Evolutionary conservation across 352 stramenopile genomes (phyloP), one percentile per base, ranked within the genome.

Genomic region (Phytophthora hybrid): DNA sequence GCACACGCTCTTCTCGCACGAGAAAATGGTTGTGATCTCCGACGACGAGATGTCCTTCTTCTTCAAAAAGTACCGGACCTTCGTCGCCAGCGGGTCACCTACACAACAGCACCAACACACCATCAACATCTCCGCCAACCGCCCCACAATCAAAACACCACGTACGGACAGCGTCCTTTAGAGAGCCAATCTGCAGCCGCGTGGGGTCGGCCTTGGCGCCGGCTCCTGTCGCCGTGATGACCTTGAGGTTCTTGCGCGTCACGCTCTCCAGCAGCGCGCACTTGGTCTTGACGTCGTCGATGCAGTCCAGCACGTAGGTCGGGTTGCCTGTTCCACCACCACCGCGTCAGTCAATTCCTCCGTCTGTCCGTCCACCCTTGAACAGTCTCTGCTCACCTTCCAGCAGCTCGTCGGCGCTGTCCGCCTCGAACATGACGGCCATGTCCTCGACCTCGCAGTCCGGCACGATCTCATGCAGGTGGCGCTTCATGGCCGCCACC

Each of bases 251-350:
- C 69, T 92, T 92, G 54, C 87, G 74, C 2, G 93, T 89, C 69
- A 97, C 99, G 46, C 97, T 84, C 29, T 92, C 87, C 19, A 99
- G 81, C 31, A 99, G 86, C 46, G 96, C 88, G 3, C 93, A 85
- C 78, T 99, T 99, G 51, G 98, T 99, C 57, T 94, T 97, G 34
- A 99, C 93, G 85, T 99, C 98, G 81, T 99, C 98, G 79, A 99
- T 99, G 68, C 97, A 99, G 81, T 99, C 98, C 71, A 99, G 80
- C 21, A 99, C 93, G 60, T 94, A 99, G 73, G 90, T 99, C 79
- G 86, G 96, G 76, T 87, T 90, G 23, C 84, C 80, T 84, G 39
- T 41, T 57, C 9, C 4, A 47, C 47, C 21, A 39, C 19, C n/a
- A 44, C 57, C 59, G 26, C 32, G 10, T 59, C 46, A 52, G 58